A percentile compares a stretch with the other conserved stretches of the same genome.
These are phyloP conservation scores for Thielaviopsis euricoi DNA, from an alignment of 2,329 filamentous ascomycete species.

Conservation along the genomic window DNA sequence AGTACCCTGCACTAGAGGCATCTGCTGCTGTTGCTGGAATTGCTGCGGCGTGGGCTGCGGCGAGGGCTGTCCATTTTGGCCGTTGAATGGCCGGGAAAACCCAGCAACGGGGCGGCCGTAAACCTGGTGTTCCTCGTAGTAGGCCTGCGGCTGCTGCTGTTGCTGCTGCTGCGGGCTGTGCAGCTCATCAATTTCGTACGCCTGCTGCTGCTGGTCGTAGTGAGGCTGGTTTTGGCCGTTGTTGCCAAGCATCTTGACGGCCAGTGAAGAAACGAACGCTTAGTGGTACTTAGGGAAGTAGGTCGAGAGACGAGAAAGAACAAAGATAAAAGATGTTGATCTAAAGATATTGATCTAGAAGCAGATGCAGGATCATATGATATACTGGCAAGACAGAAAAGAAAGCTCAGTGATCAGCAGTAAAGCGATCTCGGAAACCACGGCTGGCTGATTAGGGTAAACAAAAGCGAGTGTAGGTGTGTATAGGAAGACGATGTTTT, in stretches of 20 bases:
- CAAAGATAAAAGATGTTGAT: not conserved
- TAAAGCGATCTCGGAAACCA: not conserved
- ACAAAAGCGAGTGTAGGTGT: not conserved
- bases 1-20: slow-evolving; percentile 14
- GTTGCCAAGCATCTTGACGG: slow-evolving; percentile 21
- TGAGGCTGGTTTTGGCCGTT: slow-evolving; percentile 18
- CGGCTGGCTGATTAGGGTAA: not conserved
- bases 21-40: slow-evolving; percentile 8
- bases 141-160: slow-evolving; percentile 15
- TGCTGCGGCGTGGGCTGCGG: slow-evolving; percentile 12
- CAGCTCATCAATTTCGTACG: slow-evolving; percentile 12
- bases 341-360: not conserved
- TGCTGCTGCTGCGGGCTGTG: slow-evolving; percentile 14
- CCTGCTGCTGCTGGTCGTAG: slow-evolving; percentile 17
- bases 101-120: slow-evolving; percentile 17
- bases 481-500: not conserved
- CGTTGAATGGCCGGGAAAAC: slow-evolving; percentile 13
- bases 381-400: not conserved
- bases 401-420: not conserved
- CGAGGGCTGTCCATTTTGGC: slow-evolving; percentile 6
- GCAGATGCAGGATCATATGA: not conserved
- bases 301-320: not conserved
- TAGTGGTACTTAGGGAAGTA: not conserved
- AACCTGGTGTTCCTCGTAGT: slow-evolving; percentile 16
- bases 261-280: not conserved